Conservation (phyloP, 176 grass and related monocot genomes). For the sorghum (Sorghum bicolor) region DNA sequence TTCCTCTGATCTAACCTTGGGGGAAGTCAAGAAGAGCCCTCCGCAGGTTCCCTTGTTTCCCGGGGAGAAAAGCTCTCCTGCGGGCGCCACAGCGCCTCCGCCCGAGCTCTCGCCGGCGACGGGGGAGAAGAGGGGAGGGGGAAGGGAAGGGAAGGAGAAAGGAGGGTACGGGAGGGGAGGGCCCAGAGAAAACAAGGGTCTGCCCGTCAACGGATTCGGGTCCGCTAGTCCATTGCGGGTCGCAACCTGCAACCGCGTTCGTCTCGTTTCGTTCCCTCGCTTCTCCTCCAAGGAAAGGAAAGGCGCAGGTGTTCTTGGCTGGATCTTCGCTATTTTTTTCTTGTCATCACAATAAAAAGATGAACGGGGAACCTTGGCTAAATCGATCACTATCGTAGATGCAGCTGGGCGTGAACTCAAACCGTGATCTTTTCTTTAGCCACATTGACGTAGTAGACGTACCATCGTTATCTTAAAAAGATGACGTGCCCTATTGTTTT, state of each 20-base stretch:
- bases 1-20: constrained; percentile 45
- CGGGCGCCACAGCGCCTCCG: neutral
- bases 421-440: neutral
- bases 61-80: neutral
- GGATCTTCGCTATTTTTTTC: neutral
- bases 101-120: constrained; percentile 36
- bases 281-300: neutral
- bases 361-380: neutral
- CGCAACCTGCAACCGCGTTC: constrained; percentile 28
- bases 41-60: neutral
- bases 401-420: neutral
- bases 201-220: constrained; percentile 1
- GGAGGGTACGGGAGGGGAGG: neutral
- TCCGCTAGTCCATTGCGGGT: constrained; percentile 15
- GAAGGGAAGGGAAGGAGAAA: neutral
- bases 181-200: constrained; percentile 22
- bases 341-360: neutral
- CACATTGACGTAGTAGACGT: neutral
- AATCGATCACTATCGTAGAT: neutral
- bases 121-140: neutral
- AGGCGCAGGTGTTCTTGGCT: neutral
- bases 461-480: neutral
- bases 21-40: neutral
- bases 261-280: neutral
- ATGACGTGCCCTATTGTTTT: neutral